Evolutionary conservation across 2,329 filamentous ascomycete species (phyloP), one percentile per base, ranked within the genome.

Genomic region (Cryphonectria naterciae): DNA sequence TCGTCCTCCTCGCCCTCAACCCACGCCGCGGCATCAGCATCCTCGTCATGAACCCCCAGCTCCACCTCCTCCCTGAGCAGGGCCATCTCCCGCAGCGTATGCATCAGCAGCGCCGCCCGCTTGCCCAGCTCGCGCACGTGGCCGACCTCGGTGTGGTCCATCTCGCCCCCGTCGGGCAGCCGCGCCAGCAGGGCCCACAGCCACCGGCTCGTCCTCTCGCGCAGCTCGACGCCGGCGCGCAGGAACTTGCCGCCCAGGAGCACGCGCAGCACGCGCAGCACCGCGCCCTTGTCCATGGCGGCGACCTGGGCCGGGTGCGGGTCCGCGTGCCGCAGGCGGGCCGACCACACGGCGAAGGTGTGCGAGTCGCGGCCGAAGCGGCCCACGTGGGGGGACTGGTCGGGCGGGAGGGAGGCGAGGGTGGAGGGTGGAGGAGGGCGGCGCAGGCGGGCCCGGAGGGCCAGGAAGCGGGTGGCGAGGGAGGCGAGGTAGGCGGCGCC

Each of bases 141-240:
- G 6, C 90, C 91, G 43, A 97, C 88, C 77, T 96, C 92, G 60
- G 89, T 87, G 73, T 93, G 92, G 72, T 89, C 88, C 78, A 98
- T 83, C 79, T 93, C 90, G 1, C 94, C 94, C 13, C 89, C 83
- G 49, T 93, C 92, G 0, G 92, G 91, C 71, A 95, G 85, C 70
- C 90, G 87, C 2, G 92, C 93, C 61, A 98, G 83, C 70, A 97
- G 80, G 0, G 92, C 90, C 95, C 94, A 98, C 4, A 93, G 84
- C 95, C 95, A 98, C 22, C 89, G 86, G 72, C 93, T 94, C 5
- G 93, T 89, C 64, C 90, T 87, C 75, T 88, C 86, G 37, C 88
- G 84, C 41, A 94, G 83, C 41, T 86, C 85, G 32, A 84, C 81
- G n/a, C 87, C 87, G 65, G 86, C 86, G 62, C 85, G 86, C 68